Conservation (phyloP, 176 grass and related monocot species). For the Triticum urartu region DNA sequence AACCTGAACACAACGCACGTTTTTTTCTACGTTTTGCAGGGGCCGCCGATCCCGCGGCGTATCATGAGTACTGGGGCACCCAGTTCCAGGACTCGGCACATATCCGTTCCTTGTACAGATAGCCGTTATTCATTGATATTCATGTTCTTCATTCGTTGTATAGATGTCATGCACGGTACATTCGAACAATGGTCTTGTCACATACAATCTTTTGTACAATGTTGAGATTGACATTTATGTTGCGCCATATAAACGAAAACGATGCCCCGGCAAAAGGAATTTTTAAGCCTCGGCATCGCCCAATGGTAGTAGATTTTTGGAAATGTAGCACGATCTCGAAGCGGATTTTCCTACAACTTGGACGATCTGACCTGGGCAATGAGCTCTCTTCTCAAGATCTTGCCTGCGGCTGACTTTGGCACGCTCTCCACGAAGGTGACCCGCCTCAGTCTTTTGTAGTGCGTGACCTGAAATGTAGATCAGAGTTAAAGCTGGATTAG, state of each 20-base stretch:
- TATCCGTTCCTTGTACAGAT: not conserved
- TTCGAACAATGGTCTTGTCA: not conserved
- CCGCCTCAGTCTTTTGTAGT: constrained; percentile 78
- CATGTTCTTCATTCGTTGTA: not conserved
- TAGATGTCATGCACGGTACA: not conserved
- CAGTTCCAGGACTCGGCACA: not conserved
- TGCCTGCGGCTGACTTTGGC: constrained; percentile 76
- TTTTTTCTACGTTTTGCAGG: not conserved
- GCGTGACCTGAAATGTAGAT: constrained; percentile 51
- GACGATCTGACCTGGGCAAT: constrained; percentile 80
- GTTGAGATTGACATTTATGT: not conserved
- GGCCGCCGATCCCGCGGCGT: too few relatives aligned
- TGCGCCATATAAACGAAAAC: not conserved
- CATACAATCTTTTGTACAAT: not conserved
- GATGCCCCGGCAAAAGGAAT: not conserved
- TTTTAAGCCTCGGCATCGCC: not conserved
- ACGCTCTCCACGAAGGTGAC: constrained; percentile 72
- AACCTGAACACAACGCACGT: not conserved
- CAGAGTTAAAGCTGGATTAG: not conserved
- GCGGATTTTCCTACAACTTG: constrained; percentile 46
- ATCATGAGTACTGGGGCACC: not conserved
- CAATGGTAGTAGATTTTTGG: not conserved
- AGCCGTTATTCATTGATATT: not conserved
- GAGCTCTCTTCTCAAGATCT: constrained; percentile 82
- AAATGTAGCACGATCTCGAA: not conserved